phyloP scores from a whole-genome alignment of 2,329 filamentous ascomycete species.

The Pleomassaria siparia region DNA sequence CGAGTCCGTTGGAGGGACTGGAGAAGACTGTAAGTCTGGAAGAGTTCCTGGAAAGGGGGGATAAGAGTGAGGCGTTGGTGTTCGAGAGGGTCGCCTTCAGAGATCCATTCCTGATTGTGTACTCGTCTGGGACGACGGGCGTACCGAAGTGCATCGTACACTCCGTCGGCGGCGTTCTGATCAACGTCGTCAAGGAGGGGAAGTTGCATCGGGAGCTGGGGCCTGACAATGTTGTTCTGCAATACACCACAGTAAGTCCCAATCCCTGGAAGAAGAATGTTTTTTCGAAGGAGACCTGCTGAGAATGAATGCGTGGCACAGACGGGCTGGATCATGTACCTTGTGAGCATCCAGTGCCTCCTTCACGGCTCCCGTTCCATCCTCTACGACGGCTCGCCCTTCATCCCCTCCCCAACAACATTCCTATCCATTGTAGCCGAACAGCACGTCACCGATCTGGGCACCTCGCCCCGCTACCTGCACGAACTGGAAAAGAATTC shows the following conservation, averaged over 20 bases:
- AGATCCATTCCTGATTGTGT: slow-evolving; percentile 77
- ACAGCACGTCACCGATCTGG: slow-evolving; percentile 70
- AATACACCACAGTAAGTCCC: slow-evolving; percentile 57
- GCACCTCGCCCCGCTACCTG: slow-evolving; percentile 76
- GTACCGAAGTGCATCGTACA: slow-evolving; percentile 86
- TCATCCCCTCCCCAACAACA: slow-evolving; percentile 66
- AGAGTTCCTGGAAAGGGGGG: slow-evolving; percentile 44
- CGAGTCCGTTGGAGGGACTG: slow-evolving; percentile 61
- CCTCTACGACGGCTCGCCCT: slow-evolving; percentile 83
- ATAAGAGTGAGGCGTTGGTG: slow-evolving; percentile 44
- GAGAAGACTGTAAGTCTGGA: slow-evolving; percentile 49
- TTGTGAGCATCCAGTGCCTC: slow-evolving; percentile 61
- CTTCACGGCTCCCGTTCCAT: slow-evolving; percentile 63
- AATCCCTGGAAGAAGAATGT: neutral
- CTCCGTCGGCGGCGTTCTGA: slow-evolving; percentile 64
- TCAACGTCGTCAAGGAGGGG: slow-evolving; percentile 64
- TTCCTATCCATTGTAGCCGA: slow-evolving; percentile 65
- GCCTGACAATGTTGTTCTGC: slow-evolving; percentile 50
- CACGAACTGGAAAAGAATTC: slow-evolving; percentile 68
- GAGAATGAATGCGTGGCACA: slow-evolving; percentile 5
- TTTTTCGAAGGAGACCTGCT: neutral
- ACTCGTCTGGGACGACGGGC: slow-evolving; percentile 79
- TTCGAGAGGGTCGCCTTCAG: slow-evolving; percentile 68
- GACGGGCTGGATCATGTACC: slow-evolving; percentile 80
- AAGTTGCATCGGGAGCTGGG: slow-evolving; percentile 53